Conservation (phyloP, 2,329 filamentous ascomycete genomes). For the Xylaria sp. region DNA sequence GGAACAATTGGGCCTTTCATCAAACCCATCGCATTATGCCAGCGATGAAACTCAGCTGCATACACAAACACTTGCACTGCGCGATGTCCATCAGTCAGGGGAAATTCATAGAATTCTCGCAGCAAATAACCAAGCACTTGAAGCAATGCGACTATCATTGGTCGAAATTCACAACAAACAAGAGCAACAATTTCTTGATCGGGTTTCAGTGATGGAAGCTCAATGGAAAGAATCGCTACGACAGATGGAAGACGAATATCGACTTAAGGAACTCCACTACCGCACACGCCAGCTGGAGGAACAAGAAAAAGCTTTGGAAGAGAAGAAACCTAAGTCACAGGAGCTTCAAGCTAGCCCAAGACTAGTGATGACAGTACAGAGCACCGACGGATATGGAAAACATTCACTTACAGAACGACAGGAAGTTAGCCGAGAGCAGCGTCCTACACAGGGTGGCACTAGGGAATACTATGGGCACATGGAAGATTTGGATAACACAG, state of each 20-base stretch:
- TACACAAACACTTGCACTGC: background rate
- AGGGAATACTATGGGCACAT: too few relatives aligned
- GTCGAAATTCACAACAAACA: constrained; percentile 12
- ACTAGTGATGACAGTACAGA: background rate
- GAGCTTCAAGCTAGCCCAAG: background rate
- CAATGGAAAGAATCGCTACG: background rate
- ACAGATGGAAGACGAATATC: constrained; percentile 5
- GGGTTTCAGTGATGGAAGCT: constrained; percentile 14
- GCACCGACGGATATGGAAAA: background rate
- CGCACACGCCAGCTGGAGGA: background rate
- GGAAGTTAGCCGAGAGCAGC: too few relatives aligned
- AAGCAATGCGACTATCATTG: constrained; percentile 8
- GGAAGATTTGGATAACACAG: too few relatives aligned
- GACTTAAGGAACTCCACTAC: constrained; percentile 8
- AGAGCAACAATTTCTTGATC: background rate
- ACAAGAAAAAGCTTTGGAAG: background rate
- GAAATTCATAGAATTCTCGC: constrained; percentile 2
- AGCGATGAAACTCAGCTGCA: background rate
- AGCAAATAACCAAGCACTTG: constrained; percentile 6
- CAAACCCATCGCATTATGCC: background rate
- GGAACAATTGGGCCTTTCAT: background rate
- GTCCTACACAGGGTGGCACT: too few relatives aligned
- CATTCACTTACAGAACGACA: too few relatives aligned
- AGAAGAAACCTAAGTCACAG: background rate
- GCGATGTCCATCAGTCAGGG: background rate